A percentile compares a stretch with the other conserved stretches of the same genome.
phyloP scores from a whole-genome alignment of 1,139 yeast species.

The Suhomyces atakaporum region DNA sequence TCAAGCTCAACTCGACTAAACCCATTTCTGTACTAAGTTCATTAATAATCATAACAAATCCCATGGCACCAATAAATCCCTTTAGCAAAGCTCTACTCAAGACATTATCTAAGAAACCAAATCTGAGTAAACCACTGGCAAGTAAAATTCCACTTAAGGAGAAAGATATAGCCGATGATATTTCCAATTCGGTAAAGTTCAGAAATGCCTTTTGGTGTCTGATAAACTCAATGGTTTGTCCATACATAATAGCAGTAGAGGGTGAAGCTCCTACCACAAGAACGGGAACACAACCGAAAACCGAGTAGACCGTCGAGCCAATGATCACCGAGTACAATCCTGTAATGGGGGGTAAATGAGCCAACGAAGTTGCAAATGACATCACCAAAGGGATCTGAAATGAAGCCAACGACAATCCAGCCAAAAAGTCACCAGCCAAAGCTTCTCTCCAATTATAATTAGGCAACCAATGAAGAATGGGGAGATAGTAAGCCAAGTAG shows the following conservation, averaged over 20 bases:
- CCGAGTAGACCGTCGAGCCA: slow-evolving; percentile 30
- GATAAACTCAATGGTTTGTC: slow-evolving; percentile 29
- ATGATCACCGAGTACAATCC: slow-evolving; percentile 34
- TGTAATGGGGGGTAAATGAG: slow-evolving; percentile 34
- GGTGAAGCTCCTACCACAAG: slow-evolving; percentile 40
- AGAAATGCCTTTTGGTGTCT: slow-evolving; percentile 19
- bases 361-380: slow-evolving; percentile 37
- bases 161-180: slow-evolving; percentile 29
- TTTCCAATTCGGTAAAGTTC: slow-evolving; percentile 23
- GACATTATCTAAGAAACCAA: slow-evolving; percentile 36
- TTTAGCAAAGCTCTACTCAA: slow-evolving; percentile 34
- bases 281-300: slow-evolving; percentile 36
- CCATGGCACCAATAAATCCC: slow-evolving; percentile 41
- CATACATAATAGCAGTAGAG: slow-evolving; percentile 34
- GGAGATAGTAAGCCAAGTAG: slow-evolving; percentile 36
- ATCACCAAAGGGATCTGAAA: slow-evolving; percentile 40
- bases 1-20: slow-evolving; percentile 19
- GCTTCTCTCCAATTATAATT: slow-evolving; percentile 19
- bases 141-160: slow-evolving; percentile 29
- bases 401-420: slow-evolving; percentile 35
- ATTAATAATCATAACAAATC: slow-evolving; percentile 35
- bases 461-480: slow-evolving; percentile 36
- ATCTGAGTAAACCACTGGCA: slow-evolving; percentile 30
- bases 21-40: slow-evolving; percentile 36
- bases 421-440: slow-evolving; percentile 33